Evolutionary conservation across 192 early-diverging fungal genomes (phyloP).

Genomic region (Entomortierella lignicola): DNA sequence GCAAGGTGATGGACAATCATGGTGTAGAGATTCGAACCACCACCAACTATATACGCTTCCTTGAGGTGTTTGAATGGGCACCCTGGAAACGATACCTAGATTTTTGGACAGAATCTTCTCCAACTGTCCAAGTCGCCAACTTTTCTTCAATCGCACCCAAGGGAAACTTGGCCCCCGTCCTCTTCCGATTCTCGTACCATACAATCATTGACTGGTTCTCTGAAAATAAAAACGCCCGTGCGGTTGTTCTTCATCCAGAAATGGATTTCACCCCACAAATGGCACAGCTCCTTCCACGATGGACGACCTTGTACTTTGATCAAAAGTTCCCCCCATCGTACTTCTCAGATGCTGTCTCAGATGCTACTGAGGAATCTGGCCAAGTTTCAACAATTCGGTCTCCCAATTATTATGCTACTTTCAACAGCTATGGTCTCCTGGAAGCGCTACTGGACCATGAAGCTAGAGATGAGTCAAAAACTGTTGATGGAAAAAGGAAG

Average conservation of each 20-base stretch:
- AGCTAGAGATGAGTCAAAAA: neutral
- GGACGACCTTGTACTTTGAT: conserved; percentile 10
- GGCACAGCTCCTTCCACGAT: neutral
- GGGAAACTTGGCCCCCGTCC: neutral
- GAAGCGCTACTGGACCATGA: conserved; percentile 5
- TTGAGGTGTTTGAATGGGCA: conserved; percentile 26
- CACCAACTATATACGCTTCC: conserved; percentile 15
- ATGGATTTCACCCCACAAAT: neutral
- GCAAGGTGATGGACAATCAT: neutral
- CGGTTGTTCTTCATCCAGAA: conserved; percentile 6
- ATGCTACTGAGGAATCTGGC: neutral
- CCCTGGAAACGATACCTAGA: conserved; percentile 19
- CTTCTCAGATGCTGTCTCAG: neutral
- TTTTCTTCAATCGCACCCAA: neutral
- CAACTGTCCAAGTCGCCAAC: neutral
- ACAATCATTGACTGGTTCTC: conserved; percentile 29
- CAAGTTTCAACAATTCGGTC: neutral
- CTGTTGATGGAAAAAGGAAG: neutral
- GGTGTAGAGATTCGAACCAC: conserved; percentile 13
- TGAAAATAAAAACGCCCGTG: conserved; percentile 7
- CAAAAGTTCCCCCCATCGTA: neutral
- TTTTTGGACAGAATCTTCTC: neutral
- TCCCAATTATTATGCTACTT: neutral
- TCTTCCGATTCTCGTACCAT: conserved; percentile 22
- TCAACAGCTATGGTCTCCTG: neutral